These are phyloP conservation scores for Beauveria scarabaeidicola DNA, from an alignment of 2,329 filamentous ascomycete species.

Conservation along the genomic window DNA sequence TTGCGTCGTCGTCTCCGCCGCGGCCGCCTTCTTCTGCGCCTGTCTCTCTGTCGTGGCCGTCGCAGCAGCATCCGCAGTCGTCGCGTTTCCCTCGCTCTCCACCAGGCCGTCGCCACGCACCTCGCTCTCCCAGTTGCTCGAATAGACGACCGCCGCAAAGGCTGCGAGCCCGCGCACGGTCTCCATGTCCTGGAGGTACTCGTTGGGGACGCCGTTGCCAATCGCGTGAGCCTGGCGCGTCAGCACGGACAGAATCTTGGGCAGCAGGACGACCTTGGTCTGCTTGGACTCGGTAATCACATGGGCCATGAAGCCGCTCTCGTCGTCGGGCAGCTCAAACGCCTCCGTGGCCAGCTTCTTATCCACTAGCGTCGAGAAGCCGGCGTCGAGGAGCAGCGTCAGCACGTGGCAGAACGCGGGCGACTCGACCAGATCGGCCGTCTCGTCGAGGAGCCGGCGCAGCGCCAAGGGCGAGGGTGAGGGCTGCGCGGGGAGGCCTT, in stretches of 20 bases:
- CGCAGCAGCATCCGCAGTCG: constrained; percentile 18
- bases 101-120: constrained; percentile 41
- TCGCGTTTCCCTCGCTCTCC: constrained; percentile 29
- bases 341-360: constrained; percentile 70
- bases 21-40: constrained; percentile 16
- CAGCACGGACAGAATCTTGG: constrained; percentile 81
- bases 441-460: constrained; percentile 85
- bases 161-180: constrained; percentile 67
- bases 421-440: constrained; percentile 89
- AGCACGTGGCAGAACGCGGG: constrained; percentile 83
- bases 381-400: constrained; percentile 75
- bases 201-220: constrained; percentile 66
- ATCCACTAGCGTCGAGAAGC: constrained; percentile 77
- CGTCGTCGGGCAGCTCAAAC: constrained; percentile 49
- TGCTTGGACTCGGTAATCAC: constrained; percentile 44
- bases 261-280: constrained; percentile 61
- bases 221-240: constrained; percentile 87
- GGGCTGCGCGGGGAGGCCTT: constrained; percentile 30
- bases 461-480: constrained; percentile 51
- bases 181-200: constrained; percentile 68
- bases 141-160: constrained; percentile 81
- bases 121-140: constrained; percentile 70
- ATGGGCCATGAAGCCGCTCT: constrained; percentile 29
- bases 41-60: constrained; percentile 9
- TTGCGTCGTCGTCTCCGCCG: constrained; percentile 13